Evolutionary conservation across 768 basidiomycete genomes (phyloP).

Genomic region (Pulveroboletus sp.): DNA sequence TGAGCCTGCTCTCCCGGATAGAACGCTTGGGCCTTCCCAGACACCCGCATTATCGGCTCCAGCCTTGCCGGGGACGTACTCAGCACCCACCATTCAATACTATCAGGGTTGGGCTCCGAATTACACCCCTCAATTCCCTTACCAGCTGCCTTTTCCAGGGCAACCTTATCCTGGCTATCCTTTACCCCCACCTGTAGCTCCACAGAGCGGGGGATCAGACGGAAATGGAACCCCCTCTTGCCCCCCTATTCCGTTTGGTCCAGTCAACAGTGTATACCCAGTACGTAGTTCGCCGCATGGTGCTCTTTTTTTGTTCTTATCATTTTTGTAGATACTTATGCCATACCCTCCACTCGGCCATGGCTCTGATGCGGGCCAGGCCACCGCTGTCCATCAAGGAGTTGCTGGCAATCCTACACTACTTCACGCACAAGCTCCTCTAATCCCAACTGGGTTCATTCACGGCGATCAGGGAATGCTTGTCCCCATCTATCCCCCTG

Average conservation of each 20-base stretch:
- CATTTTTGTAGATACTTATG: slow-evolving; percentile 42
- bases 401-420: slow-evolving; percentile 9
- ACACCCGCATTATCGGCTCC: slow-evolving; percentile 26
- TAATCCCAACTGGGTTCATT: slow-evolving; percentile 65
- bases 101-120: slow-evolving; percentile 55
- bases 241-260: slow-evolving; percentile 36
- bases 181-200: slow-evolving; percentile 24
- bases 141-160: slow-evolving; percentile 49
- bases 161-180: slow-evolving; percentile 46
- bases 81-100: slow-evolving; percentile 43
- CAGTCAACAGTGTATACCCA: slow-evolving; percentile 40
- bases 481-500: slow-evolving; percentile 67
- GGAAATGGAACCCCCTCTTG: slow-evolving; percentile 32
- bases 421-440: slow-evolving; percentile 46
- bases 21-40: slow-evolving; percentile 16
- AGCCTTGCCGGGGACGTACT: slow-evolving; percentile 30
- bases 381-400: slow-evolving; percentile 18
- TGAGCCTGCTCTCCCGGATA: slow-evolving; percentile 7
- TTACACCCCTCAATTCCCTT: slow-evolving; percentile 49
- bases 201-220: slow-evolving; percentile 37
- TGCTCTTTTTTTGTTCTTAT: slow-evolving; percentile 6
- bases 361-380: slow-evolving; percentile 24
- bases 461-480: slow-evolving; percentile 73
- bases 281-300: slow-evolving; percentile 34
- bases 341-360: slow-evolving; percentile 45